Base-by-base conservation (phyloP, 2,329 filamentous ascomycete species). In the Plenodomus tracheiphilus region DNA sequence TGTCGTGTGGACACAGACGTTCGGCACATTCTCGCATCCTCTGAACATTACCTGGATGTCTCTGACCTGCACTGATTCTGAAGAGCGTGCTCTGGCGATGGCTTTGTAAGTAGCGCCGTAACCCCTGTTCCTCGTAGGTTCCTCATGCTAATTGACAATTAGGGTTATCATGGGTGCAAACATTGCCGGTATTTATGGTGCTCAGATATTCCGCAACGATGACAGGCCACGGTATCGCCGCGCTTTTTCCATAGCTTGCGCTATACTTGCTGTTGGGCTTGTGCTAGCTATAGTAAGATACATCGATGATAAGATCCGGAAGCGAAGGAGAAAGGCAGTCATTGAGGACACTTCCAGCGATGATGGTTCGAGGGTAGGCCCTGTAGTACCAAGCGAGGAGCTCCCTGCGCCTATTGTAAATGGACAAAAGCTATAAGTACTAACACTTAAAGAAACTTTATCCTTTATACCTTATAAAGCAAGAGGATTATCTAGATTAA, bases 1-100 rank as follows among this genome's bases (percentile, higher is more conserved):
- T 22, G 79, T 82, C 2, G 75, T 82, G 18, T 82, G 78, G 78
- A 82, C 79, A 0, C 80, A 82, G 58, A 76, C 72, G 0, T 82
- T 82, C 48, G 79, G 78, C 17, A 81, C 78, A 3, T 81, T 81
- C 48, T 77, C 78, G 1, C 80, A 82, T 46, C 80, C 80, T 0
- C 73, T 85, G 18, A 85, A 85, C 59, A 82, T 85, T 41, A 78
- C 81, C 1, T 85, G 82, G 81, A 74, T 85, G 62, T 83, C 81
- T 0, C 69, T 84, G 1, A 75, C 79, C 2, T 82, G 82, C 61
- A 73, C 74, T 0, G 80, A 82, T 43, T 82, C 81, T 0, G 81
- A 85, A 52, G 78, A 84, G 55, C 72, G 82, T 41, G 81, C 82
- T 0, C 72, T 85, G 0, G 80, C 81, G 10, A 85, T 85, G 82